Conservation (phyloP, 306 rosid species). For the Ziziphus jujuba region DNA sequence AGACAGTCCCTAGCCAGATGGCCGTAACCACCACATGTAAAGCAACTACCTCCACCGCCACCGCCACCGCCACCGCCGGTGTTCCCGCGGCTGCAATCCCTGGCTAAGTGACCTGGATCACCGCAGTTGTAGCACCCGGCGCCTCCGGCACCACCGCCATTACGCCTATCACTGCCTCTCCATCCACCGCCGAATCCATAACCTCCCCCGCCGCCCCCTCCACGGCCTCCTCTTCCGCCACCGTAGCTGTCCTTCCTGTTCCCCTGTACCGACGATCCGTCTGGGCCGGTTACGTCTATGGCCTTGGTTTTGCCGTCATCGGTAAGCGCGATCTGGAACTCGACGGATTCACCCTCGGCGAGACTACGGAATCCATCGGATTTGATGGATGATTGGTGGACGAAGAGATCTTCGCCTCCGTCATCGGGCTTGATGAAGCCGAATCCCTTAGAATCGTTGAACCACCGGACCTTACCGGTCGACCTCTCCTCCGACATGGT, state of each 20-base stretch:
- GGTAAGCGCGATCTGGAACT: constrained; percentile 54
- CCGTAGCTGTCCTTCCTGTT: constrained; percentile 24
- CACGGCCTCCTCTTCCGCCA: constrained; percentile 21
- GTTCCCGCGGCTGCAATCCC: constrained; percentile 48
- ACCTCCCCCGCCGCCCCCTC: constrained; percentile 32
- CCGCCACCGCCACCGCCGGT: constrained; percentile 14
- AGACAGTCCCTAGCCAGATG: constrained; percentile 75
- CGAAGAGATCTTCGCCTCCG: constrained; percentile 75
- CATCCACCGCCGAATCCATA: constrained; percentile 47
- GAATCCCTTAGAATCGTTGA: constrained; percentile 70
- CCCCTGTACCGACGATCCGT: constrained; percentile 57
- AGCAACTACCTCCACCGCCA: constrained; percentile 54
- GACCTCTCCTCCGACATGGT: constrained; percentile 72
- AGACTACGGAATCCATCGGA: constrained; percentile 83
- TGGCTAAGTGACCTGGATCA: constrained; percentile 63
- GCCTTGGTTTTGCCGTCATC: constrained; percentile 79
- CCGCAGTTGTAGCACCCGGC: constrained; percentile 69
- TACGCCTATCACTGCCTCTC: constrained; percentile 59
- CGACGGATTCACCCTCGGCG: constrained; percentile 64
- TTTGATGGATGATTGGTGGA: constrained; percentile 81
- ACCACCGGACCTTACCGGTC: constrained; percentile 79
- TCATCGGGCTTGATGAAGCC: constrained; percentile 88
- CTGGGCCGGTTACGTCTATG: constrained; percentile 64
- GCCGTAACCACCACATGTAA: constrained; percentile 59
- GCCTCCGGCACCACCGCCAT: constrained; percentile 44